Conservation (phyloP, 116 monocot species). For the Trichopus zeylanicus region DNA sequence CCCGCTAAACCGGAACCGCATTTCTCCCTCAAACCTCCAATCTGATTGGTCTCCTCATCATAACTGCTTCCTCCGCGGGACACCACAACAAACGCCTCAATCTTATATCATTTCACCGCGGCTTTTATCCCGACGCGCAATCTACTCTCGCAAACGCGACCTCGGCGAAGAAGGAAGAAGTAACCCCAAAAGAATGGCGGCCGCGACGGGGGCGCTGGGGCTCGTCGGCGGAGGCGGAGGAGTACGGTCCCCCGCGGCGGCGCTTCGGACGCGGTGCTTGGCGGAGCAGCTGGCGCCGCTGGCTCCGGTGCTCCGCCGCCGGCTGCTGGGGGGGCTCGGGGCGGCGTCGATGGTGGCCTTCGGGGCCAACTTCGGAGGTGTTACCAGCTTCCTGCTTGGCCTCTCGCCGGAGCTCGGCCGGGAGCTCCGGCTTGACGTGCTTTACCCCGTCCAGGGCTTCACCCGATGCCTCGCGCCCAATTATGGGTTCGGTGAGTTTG, state of each 20-base stretch:
- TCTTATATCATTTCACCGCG: background rate
- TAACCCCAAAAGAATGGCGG: background rate
- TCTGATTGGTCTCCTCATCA: too few species aligned
- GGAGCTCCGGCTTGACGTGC: constrained; percentile 51
- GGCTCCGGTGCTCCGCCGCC: constrained; percentile 48
- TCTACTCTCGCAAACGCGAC: background rate
- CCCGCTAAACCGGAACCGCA: too few species aligned
- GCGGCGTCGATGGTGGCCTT: constrained; percentile 51
- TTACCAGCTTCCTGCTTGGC: constrained; percentile 73
- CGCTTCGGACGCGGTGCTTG: constrained; percentile 2
- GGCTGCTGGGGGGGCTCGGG: constrained; percentile 45
- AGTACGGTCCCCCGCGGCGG: background rate
- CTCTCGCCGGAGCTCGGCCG: constrained; percentile 49
- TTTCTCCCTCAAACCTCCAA: too few species aligned
- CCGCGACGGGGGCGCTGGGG: background rate
- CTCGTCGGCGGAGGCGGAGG: background rate
- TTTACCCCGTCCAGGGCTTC: constrained; percentile 70
- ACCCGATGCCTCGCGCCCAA: constrained; percentile 51
- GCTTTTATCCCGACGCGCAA: too few species aligned
- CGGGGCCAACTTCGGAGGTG: constrained; percentile 73
- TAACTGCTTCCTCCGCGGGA: background rate
- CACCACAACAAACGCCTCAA: background rate
- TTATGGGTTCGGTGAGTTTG: constrained; percentile 76
- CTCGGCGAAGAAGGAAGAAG: too few species aligned
- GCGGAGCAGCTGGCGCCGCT: constrained; percentile 32